Evolutionary conservation across 2,329 filamentous ascomycete genomes (phyloP).

Genomic region (Grosmannia huntii): DNA sequence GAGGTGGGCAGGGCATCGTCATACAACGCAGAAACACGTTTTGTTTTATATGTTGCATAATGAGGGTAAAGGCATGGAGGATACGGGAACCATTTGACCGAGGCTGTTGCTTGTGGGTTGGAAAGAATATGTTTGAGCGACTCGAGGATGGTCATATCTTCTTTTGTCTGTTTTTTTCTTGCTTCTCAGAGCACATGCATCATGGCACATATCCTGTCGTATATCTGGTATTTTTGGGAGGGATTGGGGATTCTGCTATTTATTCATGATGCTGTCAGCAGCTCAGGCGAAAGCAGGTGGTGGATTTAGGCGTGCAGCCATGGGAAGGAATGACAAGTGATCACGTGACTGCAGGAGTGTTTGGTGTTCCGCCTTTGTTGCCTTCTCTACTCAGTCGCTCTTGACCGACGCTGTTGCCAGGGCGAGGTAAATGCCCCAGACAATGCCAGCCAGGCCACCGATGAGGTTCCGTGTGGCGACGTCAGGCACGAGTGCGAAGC

Average conservation of each 20-base stretch:
- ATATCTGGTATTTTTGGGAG: neutral
- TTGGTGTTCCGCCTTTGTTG: no score
- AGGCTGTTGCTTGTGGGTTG: neutral
- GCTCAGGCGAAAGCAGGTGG: neutral
- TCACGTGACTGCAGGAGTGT: neutral
- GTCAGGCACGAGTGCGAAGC: conserved; percentile 52
- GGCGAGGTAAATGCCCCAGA: conserved; percentile 61
- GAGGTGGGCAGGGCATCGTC: neutral
- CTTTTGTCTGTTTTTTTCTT: neutral
- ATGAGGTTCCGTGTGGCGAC: conserved; percentile 54
- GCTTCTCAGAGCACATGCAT: neutral
- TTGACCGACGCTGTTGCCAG: conserved; percentile 23
- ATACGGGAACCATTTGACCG: neutral
- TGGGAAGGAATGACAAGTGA: neutral
- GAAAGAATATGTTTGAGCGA: neutral
- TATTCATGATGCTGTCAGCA: no score
- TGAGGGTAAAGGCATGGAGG: neutral
- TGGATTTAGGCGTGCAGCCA: neutral
- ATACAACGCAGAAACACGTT: neutral
- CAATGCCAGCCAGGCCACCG: conserved; percentile 53
- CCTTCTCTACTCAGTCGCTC: neutral
- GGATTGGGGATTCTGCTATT: no score
- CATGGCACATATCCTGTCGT: neutral
- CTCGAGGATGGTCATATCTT: neutral
- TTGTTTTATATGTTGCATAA: conserved; percentile 1